Base-by-base conservation (phyloP, 805 yeast genomes). In the Spathaspora passalidarum region DNA sequence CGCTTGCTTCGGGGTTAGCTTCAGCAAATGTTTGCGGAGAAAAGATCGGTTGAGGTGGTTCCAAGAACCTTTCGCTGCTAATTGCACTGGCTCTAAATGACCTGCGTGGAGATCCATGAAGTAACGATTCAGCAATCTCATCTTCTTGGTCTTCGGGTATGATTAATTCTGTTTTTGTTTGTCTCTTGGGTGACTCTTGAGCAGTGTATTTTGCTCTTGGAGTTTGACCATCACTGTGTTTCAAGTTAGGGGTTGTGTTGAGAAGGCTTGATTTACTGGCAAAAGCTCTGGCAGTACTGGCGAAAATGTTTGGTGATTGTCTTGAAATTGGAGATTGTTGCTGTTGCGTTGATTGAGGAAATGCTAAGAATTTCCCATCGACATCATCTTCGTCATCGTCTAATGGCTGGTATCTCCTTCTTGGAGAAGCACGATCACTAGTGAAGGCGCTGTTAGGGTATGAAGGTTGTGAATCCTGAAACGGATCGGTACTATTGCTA, bases 141-240 rank as follows among this genome's bases (percentile, higher is more conserved):
- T 61, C 61, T 2, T 37, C 49, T 16, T 62, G 68, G 34, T 63
- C 65, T 39, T 72, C 71, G 16, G 61, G 66, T 13, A 82, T 73
- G 11, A 77, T 63, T 3, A 82, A 68, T 5, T 82, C 73, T 3
- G 72, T 71, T 34, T 55, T 60, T 34, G 67, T 70, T 36, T 74
- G 74, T 59, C 90, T 78, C 46, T 72, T 77, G 26, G 96, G 94
- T 0, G 95, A 83, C 61, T 87, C 91, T 53, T 80, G 65, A 44
- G 79, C 68, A 2, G 94, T 84, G 55, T 76, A 84, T 42, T 76
- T 78, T 36, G 88, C 82, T 63, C 95, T 73, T 8, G 86, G 80
- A 6, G 87, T 79, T 10, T 69, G 44, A 3, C 51, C 56, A 40
- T 26, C 44, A 16, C 48, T 49, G 43, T 45, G 52, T 44, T 48